Evolutionary conservation across 768 basidiomycete genomes (phyloP), one percentile per base, ranked within the genome.

Genomic region (Coprinopsis sp.): DNA sequence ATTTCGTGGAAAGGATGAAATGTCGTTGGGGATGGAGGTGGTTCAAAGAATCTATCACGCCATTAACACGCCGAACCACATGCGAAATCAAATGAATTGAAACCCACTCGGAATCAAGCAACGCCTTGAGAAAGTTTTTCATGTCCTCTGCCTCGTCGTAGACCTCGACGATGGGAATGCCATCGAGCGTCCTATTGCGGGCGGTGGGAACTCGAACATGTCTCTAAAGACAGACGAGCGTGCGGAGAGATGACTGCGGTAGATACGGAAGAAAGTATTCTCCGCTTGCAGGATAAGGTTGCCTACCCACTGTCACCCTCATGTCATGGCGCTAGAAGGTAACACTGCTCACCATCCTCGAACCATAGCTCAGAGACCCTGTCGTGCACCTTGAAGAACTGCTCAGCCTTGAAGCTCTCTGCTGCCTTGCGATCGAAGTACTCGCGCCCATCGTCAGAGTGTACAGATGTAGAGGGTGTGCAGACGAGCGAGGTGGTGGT

Each of bases 1-100:
- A 74, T 54, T 73, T 74, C 2, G 71, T 71, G 56, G 68, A 69
- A 33, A 74, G 65, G 18, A 65, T 62, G 14, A 74, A 76, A 68
- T 14, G 24, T 42, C 14, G 40, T 42, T 10, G 6, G 6, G 6
- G 28, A 72, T 61, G 3, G 60, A 54, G 30, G 60, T 12, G 57
- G 60, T 41, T 73, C 71, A 38, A 73, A 73, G 44, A 69, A 59
- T 38, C 70, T 73, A 34, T 8, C n/a, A 28, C 24, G 22, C 48
- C 44, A 22, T 22, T 22, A 27, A 38, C 38, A 48, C 24, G 37
- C 29, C 33, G 24, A 41, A 28, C 24, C 8, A 27, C 22, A 16
- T 41, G 11, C 24, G 25, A 28, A 37, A 21, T 21, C 7, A 21
- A 37, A 31, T 31, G 29, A 31, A 30, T 7, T 7, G 4, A 42